Evolutionary conservation across 176 grass and related monocot species (phyloP), one percentile per base, ranked within the genome.

Genomic region (Ananas comosus): DNA sequence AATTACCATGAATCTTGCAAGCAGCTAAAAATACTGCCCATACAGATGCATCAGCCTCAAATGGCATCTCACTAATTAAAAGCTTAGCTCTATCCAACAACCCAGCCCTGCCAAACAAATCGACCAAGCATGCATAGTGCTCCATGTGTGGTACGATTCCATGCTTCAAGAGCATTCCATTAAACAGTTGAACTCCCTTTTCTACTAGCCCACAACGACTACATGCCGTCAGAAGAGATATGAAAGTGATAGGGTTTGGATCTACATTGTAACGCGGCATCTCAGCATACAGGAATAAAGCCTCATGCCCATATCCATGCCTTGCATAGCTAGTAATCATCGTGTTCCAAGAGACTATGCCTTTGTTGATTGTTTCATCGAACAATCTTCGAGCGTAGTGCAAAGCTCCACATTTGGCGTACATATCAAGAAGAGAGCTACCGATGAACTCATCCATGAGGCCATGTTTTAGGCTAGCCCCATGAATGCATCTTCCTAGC

Each of bases 81-180:
- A 28, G 61, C 42, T 66, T 66, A 23, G 80, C 80, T 72, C 75
- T 75, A 51, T 83, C 56, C 29, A 77, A 63, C 64, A 77, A 58
- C 11, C 80, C 80, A 51, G 80, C 69, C 28, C 80, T 63, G 22
- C 80, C 80, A 76, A 71, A 72, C 28, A 83, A 67, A 83, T 83
- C 80, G 52, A 83, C 80, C 80, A 83, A 68, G 74, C 80, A 83
- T 67, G 74, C 56, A 77, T 72, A 72, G 50, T 83, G 80, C 68
- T 83, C 73, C 51, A 83, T 77, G 18, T 68, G 66, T 51, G 80
- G 80, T 6, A 53, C 49, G 7, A 83, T 77, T 16, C 50, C 12
- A 66, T 71, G 54, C 58, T 77, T 83, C 28, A 59, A 77, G 67
- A 64, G 27, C 80, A 83, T 83, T 28, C 66, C 13, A 67, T 83